Evolutionary conservation across 768 basidiomycete genomes (phyloP).

Genomic region (Mycena amicta): DNA sequence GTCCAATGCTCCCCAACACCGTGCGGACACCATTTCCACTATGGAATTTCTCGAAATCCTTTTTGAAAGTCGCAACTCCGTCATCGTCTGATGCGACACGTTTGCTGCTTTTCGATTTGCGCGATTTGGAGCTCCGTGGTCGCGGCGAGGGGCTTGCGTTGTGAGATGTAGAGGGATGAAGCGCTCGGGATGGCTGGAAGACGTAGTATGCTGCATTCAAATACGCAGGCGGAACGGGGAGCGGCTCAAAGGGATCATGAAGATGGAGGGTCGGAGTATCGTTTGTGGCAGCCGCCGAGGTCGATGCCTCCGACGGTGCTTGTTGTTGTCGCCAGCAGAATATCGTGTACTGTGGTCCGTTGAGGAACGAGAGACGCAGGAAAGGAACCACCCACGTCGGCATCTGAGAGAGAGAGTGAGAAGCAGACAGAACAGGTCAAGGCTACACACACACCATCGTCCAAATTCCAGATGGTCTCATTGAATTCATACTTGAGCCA

Average conservation of each 20-base stretch:
- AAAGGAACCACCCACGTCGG: not conserved
- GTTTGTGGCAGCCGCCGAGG: conserved; percentile 28
- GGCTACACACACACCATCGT: too few species aligned
- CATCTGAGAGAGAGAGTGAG: too few species aligned
- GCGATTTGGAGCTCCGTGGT: conserved; percentile 40
- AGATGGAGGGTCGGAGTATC: conserved; percentile 61
- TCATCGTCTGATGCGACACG: conserved; percentile 40
- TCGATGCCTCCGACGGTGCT: conserved; percentile 26
- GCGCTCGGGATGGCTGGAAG: conserved; percentile 51
- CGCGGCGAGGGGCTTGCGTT: conserved; percentile 38
- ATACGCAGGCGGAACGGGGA: conserved; percentile 66
- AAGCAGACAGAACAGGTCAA: too few species aligned
- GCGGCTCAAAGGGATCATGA: conserved; percentile 57
- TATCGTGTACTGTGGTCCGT: conserved; percentile 71
- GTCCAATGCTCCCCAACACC: conserved; percentile 87
- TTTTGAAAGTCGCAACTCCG: conserved; percentile 64
- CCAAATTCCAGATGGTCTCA: conserved; percentile 79
- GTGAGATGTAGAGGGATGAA: conserved; percentile 26
- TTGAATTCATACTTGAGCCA: conserved; percentile 90
- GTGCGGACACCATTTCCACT: conserved; percentile 92
- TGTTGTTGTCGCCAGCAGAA: conserved; percentile 74
- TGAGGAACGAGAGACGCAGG: not conserved
- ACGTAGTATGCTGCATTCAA: conserved; percentile 72
- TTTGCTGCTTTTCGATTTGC: conserved; percentile 43
- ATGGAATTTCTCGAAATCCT: conserved; percentile 84